Conservation (phyloP, 1,139 yeast species). For the Torulaspora pretoriensis region DNA sequence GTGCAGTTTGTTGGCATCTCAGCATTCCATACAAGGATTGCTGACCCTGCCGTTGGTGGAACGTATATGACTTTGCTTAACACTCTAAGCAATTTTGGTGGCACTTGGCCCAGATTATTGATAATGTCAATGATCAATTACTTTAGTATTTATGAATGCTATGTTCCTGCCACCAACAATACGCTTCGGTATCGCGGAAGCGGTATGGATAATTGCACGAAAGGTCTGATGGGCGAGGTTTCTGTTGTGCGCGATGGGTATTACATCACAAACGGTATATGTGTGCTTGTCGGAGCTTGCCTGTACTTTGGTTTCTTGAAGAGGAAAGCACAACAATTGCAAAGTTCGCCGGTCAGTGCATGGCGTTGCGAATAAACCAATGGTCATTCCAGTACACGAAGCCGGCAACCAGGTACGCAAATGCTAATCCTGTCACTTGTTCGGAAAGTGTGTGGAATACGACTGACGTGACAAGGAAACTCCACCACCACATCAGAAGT, state of each 20-base stretch:
- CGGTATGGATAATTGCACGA: constrained; percentile 36
- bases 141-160: constrained; percentile 64
- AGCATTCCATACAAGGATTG: constrained; percentile 92
- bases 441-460: constrained; percentile 81
- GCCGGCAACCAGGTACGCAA: constrained; percentile 29
- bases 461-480: constrained; percentile 78
- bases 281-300: constrained; percentile 63
- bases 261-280: constrained; percentile 67
- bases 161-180: constrained; percentile 15
- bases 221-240: constrained; percentile 19
- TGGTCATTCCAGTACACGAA: constrained; percentile 17
- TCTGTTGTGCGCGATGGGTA: constrained; percentile 69
- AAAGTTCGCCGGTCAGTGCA: constrained; percentile 34
- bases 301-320: constrained; percentile 66
- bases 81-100: constrained; percentile 89
- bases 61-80: constrained; percentile 96
- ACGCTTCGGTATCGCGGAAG: constrained; percentile 46
- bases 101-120: constrained; percentile 91
- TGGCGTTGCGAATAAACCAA: constrained; percentile 35
- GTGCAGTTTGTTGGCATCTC: constrained; percentile 91
- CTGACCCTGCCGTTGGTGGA: constrained; percentile 95
- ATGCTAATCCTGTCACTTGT: constrained; percentile 29
- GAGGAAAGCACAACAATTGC: constrained; percentile 42
- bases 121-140: constrained; percentile 75
- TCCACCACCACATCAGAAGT: constrained; percentile 71